Base-by-base conservation (phyloP, 1,284 basidiomycete species). In the Anthracocystis setariae region DNA sequence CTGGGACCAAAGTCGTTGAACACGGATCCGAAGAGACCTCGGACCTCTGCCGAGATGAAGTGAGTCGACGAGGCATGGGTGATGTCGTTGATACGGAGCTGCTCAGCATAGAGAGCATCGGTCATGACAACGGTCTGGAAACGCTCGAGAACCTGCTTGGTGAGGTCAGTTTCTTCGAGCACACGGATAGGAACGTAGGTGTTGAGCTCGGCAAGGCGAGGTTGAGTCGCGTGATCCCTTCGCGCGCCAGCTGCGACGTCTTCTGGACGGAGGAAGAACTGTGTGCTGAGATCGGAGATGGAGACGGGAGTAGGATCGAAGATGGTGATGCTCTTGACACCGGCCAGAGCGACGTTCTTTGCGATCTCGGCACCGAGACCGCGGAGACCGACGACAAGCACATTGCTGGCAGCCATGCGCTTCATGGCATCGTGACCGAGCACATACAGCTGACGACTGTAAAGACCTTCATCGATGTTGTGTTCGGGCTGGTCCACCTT, bases 351-450 rank as follows among this genome's bases (percentile, higher is more conserved):
- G 54, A 98, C 87, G 82, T 99, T 93, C 87, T 99, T 99, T 70
- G 96, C 95, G 80, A 98, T 96, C 85, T 99, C 96, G 58, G 93
- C 93, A 62, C 96, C 96, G 62, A 98, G 86, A 69, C 96, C 96
- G 74, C 91, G 91, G 83, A 95, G 85, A 29, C 96, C 96, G 43
- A 97, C 90, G 74, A 99, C 90, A 67, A 99, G 89, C 46, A 98
- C 92, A 83, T 97, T 96, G 56, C 94, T 98, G 25, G 88, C 87
- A 8, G 96, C 95, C 96, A 99, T 98, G 82, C 91, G 91, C 87
- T 97, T 97, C 96, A 98, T 98, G 44, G 95, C 95, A 71, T 82
- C 81, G 68, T 82, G 80, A 33, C 81, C 81, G 18, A 82, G 76
- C 45, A 82, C 81, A 45, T 82, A 82, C 46, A 82, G 78, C 66